These are phyloP conservation scores for Linum usitatissimum DNA, from an alignment of 345 rosid species.

Conservation along the genomic window DNA sequence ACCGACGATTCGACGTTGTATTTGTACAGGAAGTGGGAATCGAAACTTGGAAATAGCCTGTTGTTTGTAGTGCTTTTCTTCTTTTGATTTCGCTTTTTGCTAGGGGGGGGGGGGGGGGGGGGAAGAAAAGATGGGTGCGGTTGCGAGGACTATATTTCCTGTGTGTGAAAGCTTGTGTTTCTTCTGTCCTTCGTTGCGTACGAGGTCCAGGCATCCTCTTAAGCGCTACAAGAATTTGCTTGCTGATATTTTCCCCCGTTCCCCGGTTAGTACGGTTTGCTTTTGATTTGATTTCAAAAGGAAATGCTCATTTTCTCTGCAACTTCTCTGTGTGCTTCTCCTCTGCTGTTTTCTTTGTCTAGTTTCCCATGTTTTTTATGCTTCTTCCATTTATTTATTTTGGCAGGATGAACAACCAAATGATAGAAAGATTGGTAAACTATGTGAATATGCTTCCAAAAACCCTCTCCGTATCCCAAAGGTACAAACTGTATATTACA, in stretches of 20 bases:
- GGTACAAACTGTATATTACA: constrained; percentile 16
- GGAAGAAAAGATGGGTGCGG: constrained; percentile 21
- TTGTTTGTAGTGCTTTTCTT: background rate
- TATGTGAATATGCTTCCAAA: constrained; percentile 57
- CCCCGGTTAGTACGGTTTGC: constrained; percentile 29
- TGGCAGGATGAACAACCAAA: constrained; percentile 37
- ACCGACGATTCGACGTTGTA: no score
- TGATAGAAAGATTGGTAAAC: constrained; percentile 37
- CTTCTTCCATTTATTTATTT: background rate
- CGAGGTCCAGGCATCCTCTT: constrained; percentile 70
- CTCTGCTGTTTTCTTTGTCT: background rate
- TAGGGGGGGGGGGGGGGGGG: background rate
- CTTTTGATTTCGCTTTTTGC: background rate
- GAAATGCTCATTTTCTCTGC: background rate
- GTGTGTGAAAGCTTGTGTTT: constrained; percentile 47
- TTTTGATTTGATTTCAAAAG: background rate
- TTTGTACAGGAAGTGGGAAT: no score
- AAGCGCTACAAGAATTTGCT: constrained; percentile 62
- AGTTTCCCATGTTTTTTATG: background rate
- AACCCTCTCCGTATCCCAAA: constrained; percentile 70
- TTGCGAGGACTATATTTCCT: constrained; percentile 42
- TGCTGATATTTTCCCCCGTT: constrained; percentile 46
- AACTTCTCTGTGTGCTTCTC: background rate
- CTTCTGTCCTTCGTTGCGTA: constrained; percentile 47
- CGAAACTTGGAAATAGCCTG: no score